A percentile compares a stretch with the other conserved stretches of the same genome.
phyloP scores from a whole-genome alignment of 1,284 basidiomycete genomes.

The Naganishia sp. region DNA sequence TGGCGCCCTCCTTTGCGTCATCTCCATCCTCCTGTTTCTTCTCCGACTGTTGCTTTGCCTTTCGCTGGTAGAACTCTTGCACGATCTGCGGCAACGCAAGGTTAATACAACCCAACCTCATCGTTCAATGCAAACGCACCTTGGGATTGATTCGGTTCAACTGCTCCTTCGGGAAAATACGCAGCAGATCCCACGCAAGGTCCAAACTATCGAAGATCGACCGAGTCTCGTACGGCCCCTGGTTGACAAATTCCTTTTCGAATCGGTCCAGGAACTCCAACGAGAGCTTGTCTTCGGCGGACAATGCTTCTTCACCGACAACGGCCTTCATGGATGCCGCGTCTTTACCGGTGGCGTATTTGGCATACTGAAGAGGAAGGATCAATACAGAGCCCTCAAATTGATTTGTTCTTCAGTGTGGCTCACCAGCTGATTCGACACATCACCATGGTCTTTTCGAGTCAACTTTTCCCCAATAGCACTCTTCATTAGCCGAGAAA shows the following conservation, averaged over 20 bases:
- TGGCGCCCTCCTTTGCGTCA: conserved; percentile 59
- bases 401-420: conserved; percentile 32
- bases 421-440: conserved; percentile 90
- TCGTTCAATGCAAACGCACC: conserved; percentile 38
- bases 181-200: conserved; percentile 92
- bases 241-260: conserved; percentile 90
- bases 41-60: conserved; percentile 66
- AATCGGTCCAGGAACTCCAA: conserved; percentile 90
- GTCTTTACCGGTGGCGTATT: conserved; percentile 96
- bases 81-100: conserved; percentile 37
- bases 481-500: conserved; percentile 99
- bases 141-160: conserved; percentile 90
- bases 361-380: conserved; percentile 69
- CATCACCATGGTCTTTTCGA: conserved; percentile 97
- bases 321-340: conserved; percentile 99
- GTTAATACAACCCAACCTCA: background rate
- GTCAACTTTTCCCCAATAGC: conserved; percentile 98
- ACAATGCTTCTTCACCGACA: conserved; percentile 96
- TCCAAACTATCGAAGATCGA: conserved; percentile 98
- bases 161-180: conserved; percentile 99
- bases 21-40: conserved; percentile 74
- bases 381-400: conserved; percentile 2
- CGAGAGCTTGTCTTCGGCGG: conserved; percentile 87
- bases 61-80: conserved; percentile 50
- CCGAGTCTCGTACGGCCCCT: conserved; percentile 94